A percentile compares a stretch with the other conserved stretches of the same genome.
These are phyloP conservation scores for Diaporthe caulivora DNA, from an alignment of 2,329 filamentous ascomycete genomes.

Conservation along the genomic window DNA sequence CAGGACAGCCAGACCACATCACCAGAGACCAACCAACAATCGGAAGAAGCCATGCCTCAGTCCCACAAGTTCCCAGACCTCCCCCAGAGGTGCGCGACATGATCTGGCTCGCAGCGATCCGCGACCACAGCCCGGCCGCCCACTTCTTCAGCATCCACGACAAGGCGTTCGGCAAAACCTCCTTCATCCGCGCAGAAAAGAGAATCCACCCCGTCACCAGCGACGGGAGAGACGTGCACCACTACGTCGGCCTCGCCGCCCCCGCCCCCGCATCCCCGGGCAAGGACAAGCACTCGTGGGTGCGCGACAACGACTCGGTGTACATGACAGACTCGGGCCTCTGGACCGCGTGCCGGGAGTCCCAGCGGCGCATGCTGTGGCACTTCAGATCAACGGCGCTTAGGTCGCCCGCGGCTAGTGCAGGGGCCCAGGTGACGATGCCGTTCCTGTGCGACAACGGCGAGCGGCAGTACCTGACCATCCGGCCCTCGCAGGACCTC, in stretches of 20 bases:
- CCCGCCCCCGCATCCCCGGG: background rate
- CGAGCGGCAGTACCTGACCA: background rate
- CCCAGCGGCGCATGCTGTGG: background rate
- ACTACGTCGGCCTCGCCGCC: background rate
- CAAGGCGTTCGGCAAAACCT: background rate
- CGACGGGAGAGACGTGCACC: fast-evolving
- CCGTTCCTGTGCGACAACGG: background rate
- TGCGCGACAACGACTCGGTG: background rate
- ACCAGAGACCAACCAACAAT: background rate
- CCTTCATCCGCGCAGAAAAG: background rate
- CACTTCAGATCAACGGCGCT: background rate
- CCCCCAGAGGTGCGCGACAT: background rate
- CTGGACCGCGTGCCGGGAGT: slow-evolving; percentile 1
- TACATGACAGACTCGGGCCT: slow-evolving; percentile 13
- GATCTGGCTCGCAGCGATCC: background rate
- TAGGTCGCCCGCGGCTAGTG: too few species aligned
- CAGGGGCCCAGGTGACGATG: too few species aligned
- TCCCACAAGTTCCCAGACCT: background rate
- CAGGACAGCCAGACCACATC: background rate
- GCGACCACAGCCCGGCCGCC: background rate
- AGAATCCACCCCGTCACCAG: background rate
- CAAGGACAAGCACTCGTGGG: background rate
- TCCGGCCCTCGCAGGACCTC: background rate
- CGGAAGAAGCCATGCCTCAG: background rate
- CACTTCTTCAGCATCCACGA: background rate